A percentile compares a stretch with the other conserved stretches of the same genome.
phyloP scores from a whole-genome alignment of 371 early-diverging fungal species.

The Phascolomyces articulosus region DNA sequence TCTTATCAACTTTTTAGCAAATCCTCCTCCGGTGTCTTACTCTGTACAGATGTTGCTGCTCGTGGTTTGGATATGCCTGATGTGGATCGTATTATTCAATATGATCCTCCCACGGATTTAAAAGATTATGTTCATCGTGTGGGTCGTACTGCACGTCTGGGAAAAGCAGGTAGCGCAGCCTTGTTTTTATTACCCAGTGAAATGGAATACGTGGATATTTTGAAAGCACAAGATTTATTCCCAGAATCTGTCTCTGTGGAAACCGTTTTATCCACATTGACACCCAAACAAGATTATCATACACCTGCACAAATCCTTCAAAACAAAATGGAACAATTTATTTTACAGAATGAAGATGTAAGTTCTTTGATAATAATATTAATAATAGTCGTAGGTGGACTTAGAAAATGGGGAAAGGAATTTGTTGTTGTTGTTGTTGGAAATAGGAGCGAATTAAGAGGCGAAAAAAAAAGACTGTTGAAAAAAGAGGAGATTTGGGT shows the following conservation, averaged over 20 bases:
- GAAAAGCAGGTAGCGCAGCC: constrained; percentile 82
- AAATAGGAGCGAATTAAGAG: too few species aligned
- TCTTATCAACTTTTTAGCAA: constrained; percentile 77
- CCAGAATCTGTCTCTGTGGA: constrained; percentile 57
- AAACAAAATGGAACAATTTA: constrained; percentile 66
- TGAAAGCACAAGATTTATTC: constrained; percentile 69
- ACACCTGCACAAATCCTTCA: constrained; percentile 66
- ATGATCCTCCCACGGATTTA: constrained; percentile 94
- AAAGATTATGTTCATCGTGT: constrained; percentile 97
- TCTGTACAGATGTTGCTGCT: constrained; percentile 98
- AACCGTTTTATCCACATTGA: constrained; percentile 46
- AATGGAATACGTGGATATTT: constrained; percentile 76
- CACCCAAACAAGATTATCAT: constrained; percentile 45
- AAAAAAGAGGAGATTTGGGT: neutral
- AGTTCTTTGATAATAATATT: constrained; percentile 4
- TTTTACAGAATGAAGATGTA: constrained; percentile 57
- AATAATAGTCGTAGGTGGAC: too few species aligned
- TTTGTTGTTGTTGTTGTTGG: too few species aligned
- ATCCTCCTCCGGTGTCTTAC: constrained; percentile 68
- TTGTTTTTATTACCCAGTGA: constrained; percentile 91
- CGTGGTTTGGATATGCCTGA: constrained; percentile 98
- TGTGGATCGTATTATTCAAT: constrained; percentile 94
- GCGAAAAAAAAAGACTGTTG: too few species aligned
- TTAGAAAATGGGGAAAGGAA: too few species aligned
- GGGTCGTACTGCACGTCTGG: constrained; percentile 98